phyloP scores from a whole-genome alignment of 768 basidiomycete species.

The Serendipita sp. region DNA sequence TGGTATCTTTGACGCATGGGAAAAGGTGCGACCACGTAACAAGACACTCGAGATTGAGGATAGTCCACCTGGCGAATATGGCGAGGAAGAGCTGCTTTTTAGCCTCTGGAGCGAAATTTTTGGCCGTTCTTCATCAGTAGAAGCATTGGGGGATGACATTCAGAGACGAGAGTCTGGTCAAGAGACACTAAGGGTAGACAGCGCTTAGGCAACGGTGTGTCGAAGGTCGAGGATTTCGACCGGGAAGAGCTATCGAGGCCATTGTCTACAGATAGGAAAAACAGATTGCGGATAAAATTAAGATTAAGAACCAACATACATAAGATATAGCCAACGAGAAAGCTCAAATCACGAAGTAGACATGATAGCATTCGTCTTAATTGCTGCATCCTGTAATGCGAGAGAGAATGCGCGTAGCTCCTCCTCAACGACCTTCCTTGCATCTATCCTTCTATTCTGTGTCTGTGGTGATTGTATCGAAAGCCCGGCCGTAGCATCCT shows the following conservation, averaged over 20 bases:
- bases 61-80: background rate
- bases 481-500: conserved; percentile 6
- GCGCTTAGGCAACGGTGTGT: background rate
- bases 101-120: background rate
- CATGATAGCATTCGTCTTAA: conserved; percentile 71
- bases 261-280: background rate
- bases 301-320: background rate
- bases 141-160: background rate
- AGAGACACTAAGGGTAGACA: background rate
- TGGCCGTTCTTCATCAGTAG: background rate
- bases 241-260: background rate
- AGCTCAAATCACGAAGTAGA: conserved; percentile 31
- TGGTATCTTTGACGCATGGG: background rate
- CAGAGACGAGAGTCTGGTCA: background rate
- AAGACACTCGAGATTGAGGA: background rate
- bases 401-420: conserved; percentile 60
- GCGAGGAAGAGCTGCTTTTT: too few relatives aligned
- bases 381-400: conserved; percentile 52
- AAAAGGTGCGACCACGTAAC: background rate
- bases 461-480: conserved; percentile 6
- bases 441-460: conserved; percentile 38
- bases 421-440: conserved; percentile 56
- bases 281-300: background rate
- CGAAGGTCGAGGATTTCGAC: background rate
- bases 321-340: background rate